Conservation (phyloP, 2,329 filamentous ascomycete species). For the Myriangium duriaei region DNA sequence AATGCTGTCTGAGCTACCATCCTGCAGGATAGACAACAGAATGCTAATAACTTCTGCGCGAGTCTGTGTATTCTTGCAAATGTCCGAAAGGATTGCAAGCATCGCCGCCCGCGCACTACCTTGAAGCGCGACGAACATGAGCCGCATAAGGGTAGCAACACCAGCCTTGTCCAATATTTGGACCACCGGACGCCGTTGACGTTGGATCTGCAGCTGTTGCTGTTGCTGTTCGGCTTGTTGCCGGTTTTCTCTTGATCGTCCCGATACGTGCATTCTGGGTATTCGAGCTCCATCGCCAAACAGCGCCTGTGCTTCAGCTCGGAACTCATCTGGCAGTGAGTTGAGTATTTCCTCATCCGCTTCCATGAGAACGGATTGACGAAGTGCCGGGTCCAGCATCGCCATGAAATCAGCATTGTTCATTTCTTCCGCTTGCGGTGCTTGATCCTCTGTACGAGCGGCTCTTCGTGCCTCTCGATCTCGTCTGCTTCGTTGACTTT, state of each 20-base stretch:
- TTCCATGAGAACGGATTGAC: conserved; percentile 79
- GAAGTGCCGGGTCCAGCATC: conserved; percentile 71
- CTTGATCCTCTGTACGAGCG: conserved; percentile 33
- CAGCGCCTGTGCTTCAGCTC: conserved; percentile 70
- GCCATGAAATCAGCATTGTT: conserved; percentile 86
- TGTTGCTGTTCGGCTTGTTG: conserved; percentile 5
- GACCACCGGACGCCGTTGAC: conserved; percentile 56
- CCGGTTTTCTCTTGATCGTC: conserved; percentile 2
- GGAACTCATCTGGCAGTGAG: conserved; percentile 71
- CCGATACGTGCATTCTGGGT: conserved; percentile 6
- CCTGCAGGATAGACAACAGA: conserved; percentile 83
- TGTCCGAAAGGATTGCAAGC: conserved; percentile 76
- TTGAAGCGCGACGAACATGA: conserved; percentile 95
- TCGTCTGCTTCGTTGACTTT: conserved; percentile 73
- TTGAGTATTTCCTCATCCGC: conserved; percentile 81
- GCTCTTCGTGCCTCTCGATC: conserved; percentile 70
- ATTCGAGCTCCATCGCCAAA: conserved; percentile 33
- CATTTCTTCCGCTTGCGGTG: conserved; percentile 62
- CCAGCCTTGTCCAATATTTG: conserved; percentile 97
- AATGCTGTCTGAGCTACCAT: conserved; percentile 83
- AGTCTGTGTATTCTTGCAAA: conserved; percentile 95
- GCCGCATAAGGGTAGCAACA: conserved; percentile 85
- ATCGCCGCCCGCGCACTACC: conserved; percentile 73
- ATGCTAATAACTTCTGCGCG: conserved; percentile 88
- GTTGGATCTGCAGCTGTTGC: too few species aligned